A percentile compares a stretch with the other conserved stretches of the same genome.
Conservation (phyloP, 2,329 filamentous ascomycete genomes). For the Penicillium sp. region DNA sequence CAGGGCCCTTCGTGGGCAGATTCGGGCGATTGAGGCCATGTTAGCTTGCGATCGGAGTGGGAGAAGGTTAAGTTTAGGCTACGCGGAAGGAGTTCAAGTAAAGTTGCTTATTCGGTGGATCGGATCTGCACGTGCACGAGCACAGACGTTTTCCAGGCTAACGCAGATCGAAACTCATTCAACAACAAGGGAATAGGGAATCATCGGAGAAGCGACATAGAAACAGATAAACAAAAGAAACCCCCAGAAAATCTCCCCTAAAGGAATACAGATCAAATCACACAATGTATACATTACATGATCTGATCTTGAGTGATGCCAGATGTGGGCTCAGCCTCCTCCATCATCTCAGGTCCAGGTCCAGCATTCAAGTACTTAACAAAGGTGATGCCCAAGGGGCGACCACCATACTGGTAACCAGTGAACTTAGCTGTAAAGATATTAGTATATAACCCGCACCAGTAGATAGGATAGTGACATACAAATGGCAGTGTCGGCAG, state of each 20-base stretch:
- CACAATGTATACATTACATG: slow-evolving; percentile 62
- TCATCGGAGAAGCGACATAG: slow-evolving; percentile 14
- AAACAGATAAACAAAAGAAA: neutral
- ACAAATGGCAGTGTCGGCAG: slow-evolving; percentile 87
- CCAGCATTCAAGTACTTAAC: slow-evolving; percentile 84
- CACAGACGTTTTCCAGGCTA: slow-evolving; percentile 16
- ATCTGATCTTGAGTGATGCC: slow-evolving; percentile 96
- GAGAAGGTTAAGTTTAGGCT: slow-evolving; percentile 7
- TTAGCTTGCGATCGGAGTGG: neutral
- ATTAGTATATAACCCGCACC: slow-evolving; percentile 23
- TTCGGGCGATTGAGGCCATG: slow-evolving; percentile 16
- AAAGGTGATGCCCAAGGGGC: slow-evolving; percentile 87
- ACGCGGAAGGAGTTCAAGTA: slow-evolving; percentile 4
- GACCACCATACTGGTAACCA: slow-evolving; percentile 94
- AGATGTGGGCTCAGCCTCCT: slow-evolving; percentile 67
- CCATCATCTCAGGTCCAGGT: slow-evolving; percentile 68
- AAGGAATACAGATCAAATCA: neutral
- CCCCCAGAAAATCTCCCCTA: neutral
- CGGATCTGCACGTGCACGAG: slow-evolving; percentile 17
- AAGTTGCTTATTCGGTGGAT: slow-evolving; percentile 8
- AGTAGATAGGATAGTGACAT: slow-evolving; percentile 29
- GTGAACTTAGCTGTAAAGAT: slow-evolving; percentile 76
- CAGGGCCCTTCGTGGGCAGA: slow-evolving; percentile 6
- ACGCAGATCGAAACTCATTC: slow-evolving; percentile 5
- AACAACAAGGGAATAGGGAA: slow-evolving; percentile 23